phyloP scores from a whole-genome alignment of 805 yeast species.

The Blastobotrys attinorum region DNA sequence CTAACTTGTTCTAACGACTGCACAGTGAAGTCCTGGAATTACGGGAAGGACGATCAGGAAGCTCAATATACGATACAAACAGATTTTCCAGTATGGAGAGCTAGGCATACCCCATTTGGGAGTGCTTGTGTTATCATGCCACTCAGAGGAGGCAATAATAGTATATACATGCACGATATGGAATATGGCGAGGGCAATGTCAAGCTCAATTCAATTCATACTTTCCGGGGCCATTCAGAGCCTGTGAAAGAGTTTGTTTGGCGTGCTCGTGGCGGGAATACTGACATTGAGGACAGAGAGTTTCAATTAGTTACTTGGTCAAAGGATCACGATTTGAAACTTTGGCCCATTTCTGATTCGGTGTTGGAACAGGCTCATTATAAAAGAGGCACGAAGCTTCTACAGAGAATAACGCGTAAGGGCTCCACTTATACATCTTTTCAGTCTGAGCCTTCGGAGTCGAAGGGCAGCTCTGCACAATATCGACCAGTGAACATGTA shows the following conservation, averaged over 20 bases:
- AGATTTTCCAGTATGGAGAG: conserved; percentile 82
- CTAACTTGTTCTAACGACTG: conserved; percentile 83
- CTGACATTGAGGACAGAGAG: conserved; percentile 58
- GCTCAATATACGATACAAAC: conserved; percentile 59
- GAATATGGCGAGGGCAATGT: conserved; percentile 27
- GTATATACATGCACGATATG: conserved; percentile 48
- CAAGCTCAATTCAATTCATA: conserved; percentile 44
- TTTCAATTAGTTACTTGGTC: conserved; percentile 94
- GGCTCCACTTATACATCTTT: conserved; percentile 41
- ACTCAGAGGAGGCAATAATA: conserved; percentile 70
- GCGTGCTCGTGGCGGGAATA: conserved; percentile 54
- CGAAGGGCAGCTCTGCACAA: neutral
- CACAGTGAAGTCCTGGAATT: conserved; percentile 78
- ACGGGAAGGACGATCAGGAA: conserved; percentile 20
- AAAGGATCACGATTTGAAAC: conserved; percentile 70
- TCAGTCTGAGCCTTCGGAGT: conserved; percentile 40
- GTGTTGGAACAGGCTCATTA: conserved; percentile 40
- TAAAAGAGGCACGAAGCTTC: conserved; percentile 32
- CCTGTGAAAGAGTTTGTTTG: conserved; percentile 84
- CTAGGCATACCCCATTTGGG: conserved; percentile 86
- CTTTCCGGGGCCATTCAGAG: conserved; percentile 74
- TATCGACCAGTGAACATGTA: neutral
- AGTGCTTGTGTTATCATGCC: conserved; percentile 86
- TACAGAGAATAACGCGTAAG: conserved; percentile 33
- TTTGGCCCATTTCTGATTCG: conserved; percentile 63